Percentiles rank a stretch among this genome's conserved stretches.
These are phyloP conservation scores for Collybiopsis luxurians DNA, from an alignment of 768 basidiomycete species.

Conservation along the genomic window DNA sequence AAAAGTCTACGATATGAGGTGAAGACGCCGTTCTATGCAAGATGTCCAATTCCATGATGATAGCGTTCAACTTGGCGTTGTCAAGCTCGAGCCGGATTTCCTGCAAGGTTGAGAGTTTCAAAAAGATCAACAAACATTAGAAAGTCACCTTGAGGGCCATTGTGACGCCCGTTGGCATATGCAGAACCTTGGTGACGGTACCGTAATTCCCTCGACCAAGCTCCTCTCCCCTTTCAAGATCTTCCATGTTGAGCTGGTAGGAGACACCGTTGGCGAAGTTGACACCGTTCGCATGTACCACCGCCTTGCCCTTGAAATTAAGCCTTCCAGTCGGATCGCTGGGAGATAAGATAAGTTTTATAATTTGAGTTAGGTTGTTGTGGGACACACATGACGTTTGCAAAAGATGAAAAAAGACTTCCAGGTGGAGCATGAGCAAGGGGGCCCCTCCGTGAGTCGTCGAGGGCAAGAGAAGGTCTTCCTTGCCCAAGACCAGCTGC, in stretches of 20 bases:
- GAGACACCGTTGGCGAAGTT: constrained; percentile 87
- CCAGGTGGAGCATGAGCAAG: constrained; percentile 40
- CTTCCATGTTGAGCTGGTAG: constrained; percentile 92
- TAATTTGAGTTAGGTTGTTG: constrained; percentile 11
- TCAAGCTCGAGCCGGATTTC: constrained; percentile 98
- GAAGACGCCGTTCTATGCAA: constrained; percentile 79
- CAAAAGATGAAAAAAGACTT: constrained; percentile 84
- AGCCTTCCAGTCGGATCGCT: constrained; percentile 97
- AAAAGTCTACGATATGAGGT: constrained; percentile 95
- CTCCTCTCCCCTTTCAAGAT: constrained; percentile 89
- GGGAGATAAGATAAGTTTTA: constrained; percentile 7
- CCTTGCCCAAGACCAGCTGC: constrained; percentile 73
- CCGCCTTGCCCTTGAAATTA: constrained; percentile 91
- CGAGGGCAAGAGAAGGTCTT: constrained; percentile 48
- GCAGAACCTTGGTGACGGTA: constrained; percentile 93
- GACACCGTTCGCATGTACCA: constrained; percentile 83
- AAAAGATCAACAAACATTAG: background rate
- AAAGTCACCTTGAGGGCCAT: constrained; percentile 97
- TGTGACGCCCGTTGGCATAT: constrained; percentile 89
- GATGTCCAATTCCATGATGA: constrained; percentile 98
- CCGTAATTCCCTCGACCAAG: constrained; percentile 97
- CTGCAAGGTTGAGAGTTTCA: constrained; percentile 39
- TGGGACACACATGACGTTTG: constrained; percentile 82
- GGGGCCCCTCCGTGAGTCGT: constrained; percentile 36
- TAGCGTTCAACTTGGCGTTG: constrained; percentile 87